phyloP scores from a whole-genome alignment of 768 basidiomycete species.

The button mushroom (Agaricus bisporus) region DNA sequence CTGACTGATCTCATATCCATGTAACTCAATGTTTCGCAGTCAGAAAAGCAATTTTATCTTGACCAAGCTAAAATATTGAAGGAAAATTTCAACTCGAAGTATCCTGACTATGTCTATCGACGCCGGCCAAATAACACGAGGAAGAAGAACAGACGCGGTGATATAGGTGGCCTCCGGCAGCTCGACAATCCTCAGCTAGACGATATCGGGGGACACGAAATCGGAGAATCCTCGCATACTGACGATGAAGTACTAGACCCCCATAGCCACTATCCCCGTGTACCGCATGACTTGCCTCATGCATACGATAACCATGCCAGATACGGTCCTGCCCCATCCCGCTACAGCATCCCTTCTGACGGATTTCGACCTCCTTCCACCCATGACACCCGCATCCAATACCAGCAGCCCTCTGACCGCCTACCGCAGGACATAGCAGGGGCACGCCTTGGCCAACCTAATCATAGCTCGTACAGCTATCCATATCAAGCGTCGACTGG shows the following conservation, averaged over 20 bases:
- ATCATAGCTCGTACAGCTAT: slow-evolving; percentile 11
- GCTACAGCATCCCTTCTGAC: slow-evolving; percentile 15
- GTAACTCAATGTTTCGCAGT: slow-evolving; percentile 29
- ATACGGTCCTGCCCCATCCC: slow-evolving; percentile 19
- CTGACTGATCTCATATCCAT: slow-evolving; percentile 8
- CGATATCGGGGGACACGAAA: slow-evolving; percentile 24
- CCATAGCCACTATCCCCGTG: slow-evolving; percentile 6
- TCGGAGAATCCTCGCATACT: slow-evolving; percentile 29
- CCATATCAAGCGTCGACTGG: slow-evolving; percentile 9
- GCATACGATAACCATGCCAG: slow-evolving; percentile 21
- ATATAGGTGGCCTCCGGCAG: slow-evolving; percentile 8
- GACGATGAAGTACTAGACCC: slow-evolving; percentile 23
- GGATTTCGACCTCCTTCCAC: slow-evolving; percentile 17
- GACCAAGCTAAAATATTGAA: slow-evolving; percentile 83
- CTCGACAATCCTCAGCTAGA: slow-evolving; percentile 23
- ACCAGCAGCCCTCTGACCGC: slow-evolving; percentile 14
- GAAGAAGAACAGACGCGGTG: slow-evolving; percentile 10
- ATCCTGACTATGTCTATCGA: slow-evolving; percentile 88
- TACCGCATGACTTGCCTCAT: slow-evolving; percentile 21
- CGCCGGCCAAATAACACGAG: slow-evolving; percentile 85
- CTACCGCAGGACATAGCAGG: slow-evolving; percentile 11
- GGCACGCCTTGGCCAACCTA: slow-evolving; percentile 13
- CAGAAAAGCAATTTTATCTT: slow-evolving; percentile 82
- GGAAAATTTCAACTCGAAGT: slow-evolving; percentile 78
- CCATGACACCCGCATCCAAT: slow-evolving; percentile 20